Evolutionary conservation across 2,329 filamentous ascomycete genomes (phyloP).

Genomic region (Fusarium oligoseptatum): DNA sequence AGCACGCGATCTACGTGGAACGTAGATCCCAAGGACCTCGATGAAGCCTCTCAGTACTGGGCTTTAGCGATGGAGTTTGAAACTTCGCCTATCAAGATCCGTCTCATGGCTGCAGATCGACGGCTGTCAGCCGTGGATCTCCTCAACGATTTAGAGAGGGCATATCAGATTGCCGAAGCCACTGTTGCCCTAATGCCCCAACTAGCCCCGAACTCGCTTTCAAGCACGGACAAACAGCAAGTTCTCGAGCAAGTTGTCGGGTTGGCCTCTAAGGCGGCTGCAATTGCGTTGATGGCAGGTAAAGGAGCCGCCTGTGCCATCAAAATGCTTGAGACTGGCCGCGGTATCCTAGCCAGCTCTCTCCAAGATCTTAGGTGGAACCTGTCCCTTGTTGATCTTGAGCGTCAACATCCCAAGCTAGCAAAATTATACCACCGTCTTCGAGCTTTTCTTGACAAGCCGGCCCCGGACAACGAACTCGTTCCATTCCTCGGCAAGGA

Average conservation of each 20-base stretch:
- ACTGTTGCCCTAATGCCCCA: background rate
- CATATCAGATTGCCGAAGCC: background rate
- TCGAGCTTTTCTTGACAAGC: background rate
- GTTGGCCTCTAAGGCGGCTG: background rate
- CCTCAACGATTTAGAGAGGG: background rate
- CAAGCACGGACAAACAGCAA: background rate
- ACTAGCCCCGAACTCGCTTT: background rate
- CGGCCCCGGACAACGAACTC: background rate
- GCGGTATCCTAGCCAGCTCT: background rate
- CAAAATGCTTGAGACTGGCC: background rate
- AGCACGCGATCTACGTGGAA: background rate
- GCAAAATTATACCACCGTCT: background rate
- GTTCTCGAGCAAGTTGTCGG: background rate
- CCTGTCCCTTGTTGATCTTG: background rate
- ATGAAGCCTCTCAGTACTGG: background rate
- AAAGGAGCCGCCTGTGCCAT: background rate
- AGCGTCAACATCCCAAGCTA: background rate
- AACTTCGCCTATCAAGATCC: background rate
- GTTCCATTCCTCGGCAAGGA: background rate
- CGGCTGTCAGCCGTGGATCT: background rate
- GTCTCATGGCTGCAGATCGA: background rate
- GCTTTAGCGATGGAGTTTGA: background rate
- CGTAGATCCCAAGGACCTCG: background rate
- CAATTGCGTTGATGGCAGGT: background rate
- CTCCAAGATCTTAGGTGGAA: background rate